phyloP scores from a whole-genome alignment of 306 rosid species.

The Cicer judaicum region DNA sequence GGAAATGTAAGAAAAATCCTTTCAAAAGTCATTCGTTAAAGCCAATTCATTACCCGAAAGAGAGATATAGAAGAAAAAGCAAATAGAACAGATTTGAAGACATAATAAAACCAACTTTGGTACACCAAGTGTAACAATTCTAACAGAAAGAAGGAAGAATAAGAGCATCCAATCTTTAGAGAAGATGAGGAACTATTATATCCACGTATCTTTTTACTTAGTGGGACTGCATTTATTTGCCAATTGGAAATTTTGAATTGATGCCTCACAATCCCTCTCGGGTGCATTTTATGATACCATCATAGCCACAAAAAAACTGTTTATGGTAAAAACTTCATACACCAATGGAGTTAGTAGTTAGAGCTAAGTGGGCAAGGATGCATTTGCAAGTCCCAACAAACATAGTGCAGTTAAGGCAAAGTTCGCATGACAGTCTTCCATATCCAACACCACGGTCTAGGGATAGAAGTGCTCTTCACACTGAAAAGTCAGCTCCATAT shows the following conservation, averaged over 20 bases:
- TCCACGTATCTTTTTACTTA: background rate
- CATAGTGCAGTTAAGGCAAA: constrained; percentile 4
- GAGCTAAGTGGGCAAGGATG: constrained; percentile 4
- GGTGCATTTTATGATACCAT: background rate
- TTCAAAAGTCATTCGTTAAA: constrained; percentile 6
- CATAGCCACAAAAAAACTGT: background rate
- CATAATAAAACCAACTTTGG: background rate
- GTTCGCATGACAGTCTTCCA: constrained; percentile 18
- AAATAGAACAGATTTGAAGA: background rate
- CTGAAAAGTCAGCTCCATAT: background rate
- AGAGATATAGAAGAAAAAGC: background rate
- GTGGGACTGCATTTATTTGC: background rate
- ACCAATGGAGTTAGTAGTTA: constrained; percentile 5
- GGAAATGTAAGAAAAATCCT: background rate
- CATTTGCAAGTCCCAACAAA: constrained; percentile 26
- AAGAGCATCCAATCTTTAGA: background rate
- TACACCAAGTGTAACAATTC: background rate
- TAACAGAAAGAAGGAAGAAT: background rate
- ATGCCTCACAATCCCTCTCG: background rate
- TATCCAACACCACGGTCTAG: constrained; percentile 1
- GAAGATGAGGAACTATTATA: background rate
- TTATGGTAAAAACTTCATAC: background rate
- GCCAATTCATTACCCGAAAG: background rate
- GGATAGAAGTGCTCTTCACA: constrained; percentile 3
- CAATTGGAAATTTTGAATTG: background rate